phyloP scores from a whole-genome alignment of 345 rosid genomes.

The Stellera chamaejasme region DNA sequence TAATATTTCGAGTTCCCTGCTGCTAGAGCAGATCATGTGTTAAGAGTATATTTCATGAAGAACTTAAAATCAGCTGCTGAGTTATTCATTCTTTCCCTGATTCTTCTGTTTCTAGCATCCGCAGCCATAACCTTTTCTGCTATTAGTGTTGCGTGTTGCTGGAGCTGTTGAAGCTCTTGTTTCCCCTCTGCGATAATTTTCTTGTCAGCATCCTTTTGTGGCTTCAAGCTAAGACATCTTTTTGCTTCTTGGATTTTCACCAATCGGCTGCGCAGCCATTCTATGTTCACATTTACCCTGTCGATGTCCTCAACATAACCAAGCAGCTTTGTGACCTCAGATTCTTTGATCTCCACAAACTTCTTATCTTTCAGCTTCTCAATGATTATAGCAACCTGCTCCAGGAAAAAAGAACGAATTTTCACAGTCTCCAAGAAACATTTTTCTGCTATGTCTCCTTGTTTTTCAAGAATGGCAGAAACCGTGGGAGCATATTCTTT shows the following conservation, averaged over 20 bases:
- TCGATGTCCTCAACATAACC: constrained; percentile 21
- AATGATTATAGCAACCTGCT: constrained; percentile 19
- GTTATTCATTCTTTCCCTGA: neutral
- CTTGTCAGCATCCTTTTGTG: neutral
- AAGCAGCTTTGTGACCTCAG: constrained; percentile 17
- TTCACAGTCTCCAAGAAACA: constrained; percentile 16
- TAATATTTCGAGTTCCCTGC: neutral
- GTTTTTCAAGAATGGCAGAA: constrained; percentile 15
- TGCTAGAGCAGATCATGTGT: constrained; percentile 3
- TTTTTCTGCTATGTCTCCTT: constrained; percentile 27
- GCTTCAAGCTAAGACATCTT: constrained; percentile 3
- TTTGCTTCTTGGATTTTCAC: constrained; percentile 15
- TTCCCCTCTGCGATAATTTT: constrained; percentile 3
- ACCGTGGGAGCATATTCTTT: constrained; percentile 16
- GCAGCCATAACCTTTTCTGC: neutral
- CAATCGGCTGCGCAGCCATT: constrained; percentile 25
- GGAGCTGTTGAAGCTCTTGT: constrained; percentile 1
- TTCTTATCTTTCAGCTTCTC: constrained; percentile 13
- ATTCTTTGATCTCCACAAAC: constrained; percentile 6
- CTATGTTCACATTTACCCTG: constrained; percentile 15
- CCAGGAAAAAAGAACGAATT: constrained; percentile 23
- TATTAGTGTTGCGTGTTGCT: neutral
- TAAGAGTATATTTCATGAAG: neutral
- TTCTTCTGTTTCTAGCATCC: neutral
- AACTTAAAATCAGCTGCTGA: neutral